Evolutionary conservation across 345 rosid genomes (phyloP), one percentile per base, ranked within the genome.

Genomic region (Microcos paniculata): DNA sequence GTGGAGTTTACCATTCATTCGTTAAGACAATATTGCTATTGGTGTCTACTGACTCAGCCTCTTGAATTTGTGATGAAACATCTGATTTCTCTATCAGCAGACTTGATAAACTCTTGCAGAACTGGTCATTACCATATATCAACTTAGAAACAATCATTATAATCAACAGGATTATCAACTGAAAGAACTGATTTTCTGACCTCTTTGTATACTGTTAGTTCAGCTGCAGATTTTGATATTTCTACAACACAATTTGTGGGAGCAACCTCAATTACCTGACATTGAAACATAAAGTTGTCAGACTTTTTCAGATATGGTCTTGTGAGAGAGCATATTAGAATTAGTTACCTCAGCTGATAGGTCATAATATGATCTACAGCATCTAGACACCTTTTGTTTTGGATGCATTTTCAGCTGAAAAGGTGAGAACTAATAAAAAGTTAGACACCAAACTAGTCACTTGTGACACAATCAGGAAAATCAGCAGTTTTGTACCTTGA

Each of bases 221-320:
- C 89, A 76, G 94, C 97, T 62, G 88, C 90, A 40, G 96, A 84
- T 85, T 91, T 92, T 62, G 98, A 87, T 85, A 93, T 85, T 85
- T 95, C 96, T 46, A 95, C 80, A 13, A 91, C 94, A 73, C 99
- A 95, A 79, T 88, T 90, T 23, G 87, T 86, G 18, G 99, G 99
- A 78, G 98, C 85, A 72, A 91, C 97, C 75, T 85, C 92, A 3
- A 89, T 90, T 74, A 92, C 97, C 94, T 88, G 83, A 55, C 62
- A 62, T 68, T 64, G 62, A 66, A 33, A 15, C 30, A 64, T 10
- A 38, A 0, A 21, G 58, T 6, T 30, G 74, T 87, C 35, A 80
- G 77, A 57, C 49, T 62, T 3, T 58, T 55, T 19, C 19, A 5
- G 15, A 58, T 31, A 15, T 48, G 35, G 12, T 59, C 43, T 55